Evolutionary conservation across 1,284 basidiomycete genomes (phyloP).

Genomic region (Mycosarcoma mackinlayi): DNA sequence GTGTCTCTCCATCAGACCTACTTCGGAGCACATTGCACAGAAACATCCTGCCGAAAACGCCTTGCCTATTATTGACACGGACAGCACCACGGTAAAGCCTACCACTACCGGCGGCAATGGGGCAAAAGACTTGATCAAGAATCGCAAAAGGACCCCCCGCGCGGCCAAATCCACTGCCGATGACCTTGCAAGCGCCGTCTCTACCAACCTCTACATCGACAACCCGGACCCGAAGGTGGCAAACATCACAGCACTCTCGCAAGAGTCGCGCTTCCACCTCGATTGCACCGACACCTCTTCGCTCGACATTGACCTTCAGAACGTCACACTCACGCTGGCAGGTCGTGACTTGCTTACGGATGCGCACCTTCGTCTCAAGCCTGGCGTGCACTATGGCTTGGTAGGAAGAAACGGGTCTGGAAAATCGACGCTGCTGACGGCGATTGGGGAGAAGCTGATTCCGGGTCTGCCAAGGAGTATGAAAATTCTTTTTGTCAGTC

Average conservation of each 20-base stretch:
- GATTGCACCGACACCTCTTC: conserved; percentile 70
- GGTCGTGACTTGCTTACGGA: conserved; percentile 73
- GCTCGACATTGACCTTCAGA: conserved; percentile 72
- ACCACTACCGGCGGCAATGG: no score
- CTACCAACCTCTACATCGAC: conserved; percentile 16
- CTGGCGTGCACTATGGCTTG: conserved; percentile 73
- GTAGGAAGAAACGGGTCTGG: conserved; percentile 75
- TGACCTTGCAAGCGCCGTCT: conserved; percentile 13
- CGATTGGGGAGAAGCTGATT: conserved; percentile 71
- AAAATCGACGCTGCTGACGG: conserved; percentile 71
- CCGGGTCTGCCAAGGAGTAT: conserved; percentile 73
- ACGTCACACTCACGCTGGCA: conserved; percentile 72
- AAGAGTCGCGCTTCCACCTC: conserved; percentile 72
- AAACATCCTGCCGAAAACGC: not conserved
- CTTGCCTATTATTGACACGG: not conserved
- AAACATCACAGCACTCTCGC: conserved; percentile 65
- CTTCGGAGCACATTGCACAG: no score
- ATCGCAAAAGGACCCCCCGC: conserved; percentile 3
- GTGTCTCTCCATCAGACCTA: conserved; percentile 13
- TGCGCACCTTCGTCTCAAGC: conserved; percentile 73
- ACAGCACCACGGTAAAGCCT: no score
- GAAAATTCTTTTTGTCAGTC: conserved; percentile 73
- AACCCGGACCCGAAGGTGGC: conserved; percentile 27
- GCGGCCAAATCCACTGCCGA: conserved; percentile 7
- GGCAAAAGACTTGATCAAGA: not conserved